phyloP scores from a whole-genome alignment of 768 basidiomycete genomes.

The Psilocybe tampanensis region DNA sequence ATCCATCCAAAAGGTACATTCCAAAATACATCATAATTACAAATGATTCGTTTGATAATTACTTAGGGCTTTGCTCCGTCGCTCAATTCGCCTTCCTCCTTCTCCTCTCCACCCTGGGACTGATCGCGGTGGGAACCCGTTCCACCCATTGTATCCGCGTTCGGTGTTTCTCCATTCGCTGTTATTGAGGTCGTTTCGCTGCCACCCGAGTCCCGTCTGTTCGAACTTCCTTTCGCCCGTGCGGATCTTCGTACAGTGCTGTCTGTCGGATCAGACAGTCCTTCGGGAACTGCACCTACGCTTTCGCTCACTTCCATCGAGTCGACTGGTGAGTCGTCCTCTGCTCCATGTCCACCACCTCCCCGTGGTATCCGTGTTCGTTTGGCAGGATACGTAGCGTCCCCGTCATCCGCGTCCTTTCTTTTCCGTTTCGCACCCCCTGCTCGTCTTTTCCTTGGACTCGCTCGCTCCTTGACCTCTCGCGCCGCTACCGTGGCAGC shows the following conservation, averaged over 20 bases:
- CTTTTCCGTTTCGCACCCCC: constrained; percentile 58
- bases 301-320: constrained; percentile 20
- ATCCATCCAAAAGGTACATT: too few relatives aligned
- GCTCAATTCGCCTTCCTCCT: constrained; percentile 44
- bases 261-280: constrained; percentile 35
- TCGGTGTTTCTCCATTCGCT: constrained; percentile 15
- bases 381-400: constrained; percentile 74
- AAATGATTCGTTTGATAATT: background rate
- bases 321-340: constrained; percentile 45
- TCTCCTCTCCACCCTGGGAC: constrained; percentile 18
- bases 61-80: constrained; percentile 25
- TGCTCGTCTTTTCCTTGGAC: constrained; percentile 53
- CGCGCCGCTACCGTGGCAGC: constrained; percentile 38
- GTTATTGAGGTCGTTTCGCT: constrained; percentile 48
- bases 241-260: constrained; percentile 47
- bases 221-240: constrained; percentile 42
- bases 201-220: constrained; percentile 51
- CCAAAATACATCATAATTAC: too few relatives aligned
- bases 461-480: constrained; percentile 44
- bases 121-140: background rate
- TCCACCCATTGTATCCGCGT: constrained; percentile 13
- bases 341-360: constrained; percentile 31
- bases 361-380: constrained; percentile 58
- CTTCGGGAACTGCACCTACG: constrained; percentile 26
- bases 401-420: constrained; percentile 61